phyloP scores from a whole-genome alignment of 2,329 filamentous ascomycete species.

The Cordyceps sp. region DNA sequence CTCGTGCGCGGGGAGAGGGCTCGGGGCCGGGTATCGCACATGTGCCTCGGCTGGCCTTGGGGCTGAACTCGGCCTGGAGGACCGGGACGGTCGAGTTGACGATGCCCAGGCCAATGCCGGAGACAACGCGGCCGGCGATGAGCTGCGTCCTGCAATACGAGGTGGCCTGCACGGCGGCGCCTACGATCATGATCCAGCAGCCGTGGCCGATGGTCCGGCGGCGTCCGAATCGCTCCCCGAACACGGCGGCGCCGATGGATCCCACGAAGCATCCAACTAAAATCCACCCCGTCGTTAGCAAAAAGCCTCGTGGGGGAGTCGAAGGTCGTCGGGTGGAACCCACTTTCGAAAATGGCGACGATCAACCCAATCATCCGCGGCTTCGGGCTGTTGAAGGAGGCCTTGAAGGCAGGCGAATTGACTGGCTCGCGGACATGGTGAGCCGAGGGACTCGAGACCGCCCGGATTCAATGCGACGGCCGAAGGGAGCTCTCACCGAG shows the following conservation, averaged over 20 bases:
- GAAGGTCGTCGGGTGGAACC: not conserved
- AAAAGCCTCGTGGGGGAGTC: no score
- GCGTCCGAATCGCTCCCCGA: conserved; percentile 26
- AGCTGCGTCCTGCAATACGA: conserved; percentile 25
- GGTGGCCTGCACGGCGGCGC: conserved; percentile 25
- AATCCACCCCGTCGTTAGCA: no score
- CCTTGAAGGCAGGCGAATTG: conserved; percentile 20
- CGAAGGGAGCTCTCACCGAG: conserved; percentile 6
- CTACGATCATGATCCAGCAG: conserved; percentile 24
- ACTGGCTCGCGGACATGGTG: conserved; percentile 12
- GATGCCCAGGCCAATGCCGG: conserved; percentile 28
- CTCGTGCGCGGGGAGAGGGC: not conserved
- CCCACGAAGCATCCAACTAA: conserved; percentile 14
- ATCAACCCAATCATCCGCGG: conserved; percentile 26
- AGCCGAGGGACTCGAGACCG: no score
- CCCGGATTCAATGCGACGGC: not conserved
- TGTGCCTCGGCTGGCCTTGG: conserved; percentile 19
- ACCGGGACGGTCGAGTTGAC: conserved; percentile 27
- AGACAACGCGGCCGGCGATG: conserved; percentile 27
- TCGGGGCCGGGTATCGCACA: conserved; percentile 6
- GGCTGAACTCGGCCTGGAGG: conserved; percentile 24
- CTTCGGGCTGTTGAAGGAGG: conserved; percentile 20
- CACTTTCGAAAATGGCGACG: conserved; percentile 26
- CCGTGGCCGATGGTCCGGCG: conserved; percentile 24
- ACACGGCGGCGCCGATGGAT: conserved; percentile 4